Conservation (phyloP, 257 asterid species). For the Nicotiana knightiana region DNA sequence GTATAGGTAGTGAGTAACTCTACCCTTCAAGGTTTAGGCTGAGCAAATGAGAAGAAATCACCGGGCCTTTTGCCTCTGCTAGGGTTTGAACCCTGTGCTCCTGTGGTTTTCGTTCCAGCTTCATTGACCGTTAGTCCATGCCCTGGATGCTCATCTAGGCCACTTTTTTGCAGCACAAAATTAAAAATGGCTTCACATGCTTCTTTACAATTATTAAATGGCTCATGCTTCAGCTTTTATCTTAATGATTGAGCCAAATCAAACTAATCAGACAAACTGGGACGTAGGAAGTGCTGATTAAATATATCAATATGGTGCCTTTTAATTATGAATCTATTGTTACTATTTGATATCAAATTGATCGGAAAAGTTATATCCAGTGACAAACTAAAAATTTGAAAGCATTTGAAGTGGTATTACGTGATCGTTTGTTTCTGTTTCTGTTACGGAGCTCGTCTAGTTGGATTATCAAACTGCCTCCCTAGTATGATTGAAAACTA, state of each 20-base stretch:
- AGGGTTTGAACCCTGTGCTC: not conserved
- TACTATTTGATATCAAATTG: not conserved
- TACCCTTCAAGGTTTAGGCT: not conserved
- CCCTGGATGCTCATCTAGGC: not conserved
- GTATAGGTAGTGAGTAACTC: not conserved
- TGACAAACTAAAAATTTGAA: not conserved
- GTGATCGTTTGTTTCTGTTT: not conserved
- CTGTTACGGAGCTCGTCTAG: not conserved
- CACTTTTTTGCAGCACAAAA: not conserved
- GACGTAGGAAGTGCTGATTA: not conserved
- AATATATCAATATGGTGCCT: not conserved
- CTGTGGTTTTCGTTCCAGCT: not conserved
- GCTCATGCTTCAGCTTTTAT: not conserved
- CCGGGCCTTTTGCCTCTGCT: not conserved
- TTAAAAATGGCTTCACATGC: not conserved
- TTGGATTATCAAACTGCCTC: not conserved
- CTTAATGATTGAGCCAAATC: not conserved
- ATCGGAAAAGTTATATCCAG: not conserved
- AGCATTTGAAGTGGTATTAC: not conserved
- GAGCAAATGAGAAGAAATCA: not conserved
- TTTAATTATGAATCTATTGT: not conserved
- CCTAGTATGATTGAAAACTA: not conserved
- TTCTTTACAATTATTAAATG: not conserved
- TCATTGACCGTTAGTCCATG: not conserved
- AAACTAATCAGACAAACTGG: not conserved